Conservation (phyloP, 2,329 filamentous ascomycete species). For the Fusarium nanum region DNA sequence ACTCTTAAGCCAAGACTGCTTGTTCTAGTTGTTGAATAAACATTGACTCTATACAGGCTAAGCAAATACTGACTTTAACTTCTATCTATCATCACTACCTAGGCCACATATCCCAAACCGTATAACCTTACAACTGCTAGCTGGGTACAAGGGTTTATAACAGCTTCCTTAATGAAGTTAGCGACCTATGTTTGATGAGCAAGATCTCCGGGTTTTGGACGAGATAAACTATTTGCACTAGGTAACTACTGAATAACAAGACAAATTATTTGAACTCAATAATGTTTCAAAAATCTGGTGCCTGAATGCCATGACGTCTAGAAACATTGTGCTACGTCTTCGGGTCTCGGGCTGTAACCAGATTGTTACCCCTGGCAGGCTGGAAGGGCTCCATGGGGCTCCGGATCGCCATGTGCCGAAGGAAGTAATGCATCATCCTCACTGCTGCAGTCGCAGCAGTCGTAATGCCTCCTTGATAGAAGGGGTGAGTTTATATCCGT, state of each 20-base stretch:
- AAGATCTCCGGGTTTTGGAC: conserved; percentile 1
- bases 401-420: conserved; percentile 39
- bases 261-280: not conserved
- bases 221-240: conserved; percentile 1
- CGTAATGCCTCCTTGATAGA: conserved; percentile 15
- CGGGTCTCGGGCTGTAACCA: conserved; percentile 31
- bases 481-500: conserved; percentile 20
- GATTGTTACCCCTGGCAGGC: conserved; percentile 35
- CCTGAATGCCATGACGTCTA: conserved; percentile 33
- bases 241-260: not conserved
- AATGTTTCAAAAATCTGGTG: conserved; percentile 30
- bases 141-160: not conserved
- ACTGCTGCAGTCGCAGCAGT: conserved; percentile 20
- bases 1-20: not conserved
- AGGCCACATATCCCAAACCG: not conserved
- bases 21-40: not conserved
- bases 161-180: not conserved
- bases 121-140: not conserved
- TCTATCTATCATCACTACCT: not conserved
- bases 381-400: conserved; percentile 29
- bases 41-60: not conserved
- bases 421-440: conserved; percentile 33
- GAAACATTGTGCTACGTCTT: conserved; percentile 33
- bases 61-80: not conserved
- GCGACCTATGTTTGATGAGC: not conserved